Evolutionary conservation across 306 rosid genomes (phyloP), one percentile per base, ranked within the genome.

Genomic region (Lotus japonicus): DNA sequence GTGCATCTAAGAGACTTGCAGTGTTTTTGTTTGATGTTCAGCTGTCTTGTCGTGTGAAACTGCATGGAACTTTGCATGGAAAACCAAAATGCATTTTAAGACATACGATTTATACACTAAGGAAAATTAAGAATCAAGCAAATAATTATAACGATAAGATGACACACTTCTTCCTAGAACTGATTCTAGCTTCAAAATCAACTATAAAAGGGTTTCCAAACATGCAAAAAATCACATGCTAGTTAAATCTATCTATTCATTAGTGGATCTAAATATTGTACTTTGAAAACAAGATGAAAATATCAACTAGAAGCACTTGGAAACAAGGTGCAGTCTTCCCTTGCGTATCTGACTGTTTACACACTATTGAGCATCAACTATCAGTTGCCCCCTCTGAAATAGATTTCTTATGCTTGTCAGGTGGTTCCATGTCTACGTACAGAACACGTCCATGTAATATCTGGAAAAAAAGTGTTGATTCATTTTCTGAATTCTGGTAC

Each of bases 361-460:
- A 12, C 31, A 35, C 8, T 13, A 28, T 54, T 17, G 21, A 13
- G 41, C 7, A 17, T 58, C 73, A 66, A 48, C 21, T 6, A 66
- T 23, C 49, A n/a, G 61, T 45, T 63, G 71, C 50, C 33, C 44
- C 5, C 18, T 41, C 35, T 8, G 13, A 14, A 46, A 12, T 26
- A 9, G 43, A 31, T 45, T 18, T 19, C 5, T 65, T 48, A 12
- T 12, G 49, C 53, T 39, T 45, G n/a, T 5, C n/a, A 57, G 62
- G 36, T 12, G 69, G 49, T 38, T 67, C 48, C 62, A 66, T 55
- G 63, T 38, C 79, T 15, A 75, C 79, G 19, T 58, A 75, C 12
- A 75, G 48, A 33, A 75, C 69, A 8, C 74, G 79, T 9, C 79
- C 79, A 44, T 66, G 56, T 15, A 75, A 67, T 58, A 67, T 66